Evolutionary conservation across 2,329 filamentous ascomycete genomes (phyloP).

Genomic region (Clarireedia homoeocarpa): DNA sequence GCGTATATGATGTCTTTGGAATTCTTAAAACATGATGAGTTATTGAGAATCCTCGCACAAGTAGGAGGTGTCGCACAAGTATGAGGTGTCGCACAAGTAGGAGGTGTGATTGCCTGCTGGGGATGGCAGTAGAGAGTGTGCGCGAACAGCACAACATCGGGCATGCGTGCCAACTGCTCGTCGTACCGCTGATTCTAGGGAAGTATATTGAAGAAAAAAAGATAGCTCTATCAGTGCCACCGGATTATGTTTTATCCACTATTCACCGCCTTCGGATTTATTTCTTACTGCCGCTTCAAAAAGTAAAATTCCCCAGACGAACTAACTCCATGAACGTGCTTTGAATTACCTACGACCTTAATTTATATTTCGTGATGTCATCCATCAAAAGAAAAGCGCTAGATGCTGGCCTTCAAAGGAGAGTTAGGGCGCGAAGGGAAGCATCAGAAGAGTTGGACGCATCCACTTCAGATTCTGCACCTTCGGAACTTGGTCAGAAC

Average conservation of each 20-base stretch:
- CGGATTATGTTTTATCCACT: slow-evolving; percentile 2
- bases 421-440: slow-evolving; percentile 27
- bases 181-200: background rate
- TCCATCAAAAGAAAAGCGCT: slow-evolving; percentile 26
- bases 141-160: background rate
- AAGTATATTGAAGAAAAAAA: background rate
- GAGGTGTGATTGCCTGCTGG: background rate
- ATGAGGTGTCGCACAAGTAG: background rate
- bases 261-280: background rate
- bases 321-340: background rate
- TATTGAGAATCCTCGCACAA: background rate
- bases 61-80: no score
- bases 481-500: slow-evolving; percentile 29
- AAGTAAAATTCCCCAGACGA: background rate
- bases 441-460: slow-evolving; percentile 25
- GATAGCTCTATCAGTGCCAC: background rate
- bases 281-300: background rate
- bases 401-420: slow-evolving; percentile 21
- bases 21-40: background rate
- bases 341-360: background rate
- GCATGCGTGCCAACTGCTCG: background rate
- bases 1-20: background rate
- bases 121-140: background rate
- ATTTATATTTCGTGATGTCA: slow-evolving; percentile 17
- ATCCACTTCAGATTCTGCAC: slow-evolving; percentile 28